These are phyloP conservation scores for Termitomyces sp. DNA, from an alignment of 768 basidiomycete genomes.

Conservation along the genomic window DNA sequence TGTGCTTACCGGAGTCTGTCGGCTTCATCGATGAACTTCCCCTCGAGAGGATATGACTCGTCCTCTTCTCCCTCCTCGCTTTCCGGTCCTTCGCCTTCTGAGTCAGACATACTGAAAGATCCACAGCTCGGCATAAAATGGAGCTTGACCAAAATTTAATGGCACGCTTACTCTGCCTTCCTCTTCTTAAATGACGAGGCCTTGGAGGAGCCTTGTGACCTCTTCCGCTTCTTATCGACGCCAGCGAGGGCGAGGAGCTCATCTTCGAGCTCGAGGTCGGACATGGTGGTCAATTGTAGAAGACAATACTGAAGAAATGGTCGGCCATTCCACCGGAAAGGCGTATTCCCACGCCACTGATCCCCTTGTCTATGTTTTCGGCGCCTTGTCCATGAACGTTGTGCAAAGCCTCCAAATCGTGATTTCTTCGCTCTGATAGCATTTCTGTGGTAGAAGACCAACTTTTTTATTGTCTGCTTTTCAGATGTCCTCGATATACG, in stretches of 20 bases:
- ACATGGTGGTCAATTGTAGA: constrained; percentile 30
- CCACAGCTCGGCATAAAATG: constrained; percentile 15
- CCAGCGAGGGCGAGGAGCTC: constrained; percentile 83
- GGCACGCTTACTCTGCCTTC: constrained; percentile 61
- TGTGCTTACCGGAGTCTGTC: constrained; percentile 76
- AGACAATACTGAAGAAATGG: neutral
- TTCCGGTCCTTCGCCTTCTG: constrained; percentile 57
- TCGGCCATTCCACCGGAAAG: neutral
- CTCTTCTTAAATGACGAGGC: constrained; percentile 58
- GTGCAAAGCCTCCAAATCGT: neutral
- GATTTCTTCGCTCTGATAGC: neutral
- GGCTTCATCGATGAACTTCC: constrained; percentile 81
- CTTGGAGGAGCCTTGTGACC: constrained; percentile 43
- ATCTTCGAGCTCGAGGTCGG: constrained; percentile 54
- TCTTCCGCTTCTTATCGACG: constrained; percentile 65
- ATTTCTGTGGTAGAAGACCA: neutral
- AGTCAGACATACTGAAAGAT: constrained; percentile 36
- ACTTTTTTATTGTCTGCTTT: no score
- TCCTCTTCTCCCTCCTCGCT: constrained; percentile 54
- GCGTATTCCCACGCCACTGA: constrained; percentile 9
- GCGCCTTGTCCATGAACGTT: neutral
- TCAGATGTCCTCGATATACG: neutral
- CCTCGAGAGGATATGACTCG: constrained; percentile 87
- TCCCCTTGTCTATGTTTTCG: neutral
- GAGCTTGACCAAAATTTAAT: constrained; percentile 11